Evolutionary conservation across 352 stramenopile species (phyloP), one percentile per base, ranked within the genome.

Genomic region (Phytopythium cucurbitacearum): DNA sequence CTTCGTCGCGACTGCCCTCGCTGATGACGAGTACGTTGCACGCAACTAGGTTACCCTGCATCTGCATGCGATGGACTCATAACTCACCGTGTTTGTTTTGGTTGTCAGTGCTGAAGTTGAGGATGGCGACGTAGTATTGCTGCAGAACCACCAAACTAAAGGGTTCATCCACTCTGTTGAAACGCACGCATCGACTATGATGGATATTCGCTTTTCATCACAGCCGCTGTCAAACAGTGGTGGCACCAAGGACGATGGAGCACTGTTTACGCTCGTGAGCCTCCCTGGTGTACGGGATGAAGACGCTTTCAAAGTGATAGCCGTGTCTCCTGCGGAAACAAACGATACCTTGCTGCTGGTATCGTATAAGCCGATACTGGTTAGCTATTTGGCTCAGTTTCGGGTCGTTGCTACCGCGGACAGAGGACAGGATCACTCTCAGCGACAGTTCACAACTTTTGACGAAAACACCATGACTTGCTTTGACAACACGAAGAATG

Each of bases 101-200:
- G 40, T 45, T 11, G 12, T 16, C 53, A 86, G 71, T 33, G 57
- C 66, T 48, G 64, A 76, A 62, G 62, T 86, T 48, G 59, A 70
- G 53, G 64, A 76, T 38, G 65, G 65, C 54, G 73, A 83, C 41
- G 67, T 85, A n/a, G 69, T 79, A 10, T 44, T 88, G 36, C 62
- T 91, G 38, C 72, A 91, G 41, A 76, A 89, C 43, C 50, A 59
- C 2, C 62, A 65, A 39, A 71, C 65, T 6, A 69, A 68, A 39
- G 68, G 62, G 6, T 91, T 86, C 48, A 60, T 89, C 15, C 80
- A 89, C 56, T 87, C 79, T 1, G 73, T 80, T 34, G 71, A 86
- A 56, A 85, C 74, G 0, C 77, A 91, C 48, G 64, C 75, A 33
- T 82, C 76, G 15, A 84, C 51, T 21, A 84, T 86, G 71, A 67